These are phyloP conservation scores for Tetracentron sinense DNA, from an alignment of 164 flowering plant genomes.

Conservation along the genomic window DNA sequence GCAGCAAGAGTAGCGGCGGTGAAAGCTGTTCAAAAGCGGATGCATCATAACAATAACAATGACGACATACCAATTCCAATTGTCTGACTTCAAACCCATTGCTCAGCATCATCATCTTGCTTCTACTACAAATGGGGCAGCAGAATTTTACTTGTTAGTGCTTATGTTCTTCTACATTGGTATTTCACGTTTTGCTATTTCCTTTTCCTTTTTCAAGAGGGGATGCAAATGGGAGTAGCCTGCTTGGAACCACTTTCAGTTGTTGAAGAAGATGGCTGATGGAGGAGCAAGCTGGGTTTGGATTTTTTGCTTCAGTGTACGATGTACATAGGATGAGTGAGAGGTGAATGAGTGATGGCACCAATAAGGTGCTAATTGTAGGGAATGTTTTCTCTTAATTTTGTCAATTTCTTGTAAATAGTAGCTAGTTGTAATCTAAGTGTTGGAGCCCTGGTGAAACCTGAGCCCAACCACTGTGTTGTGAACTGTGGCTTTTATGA, in stretches of 20 bases:
- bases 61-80: constrained; percentile 17
- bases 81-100: constrained; percentile 21
- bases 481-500: constrained; percentile 13
- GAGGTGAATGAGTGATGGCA: not conserved
- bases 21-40: constrained; percentile 77
- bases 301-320: not conserved
- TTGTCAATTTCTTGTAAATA: not conserved
- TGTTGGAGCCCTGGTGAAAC: constrained; percentile 14
- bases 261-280: constrained; percentile 7
- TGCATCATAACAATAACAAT: constrained; percentile 29
- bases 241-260: constrained; percentile 36
- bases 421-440: constrained; percentile 1
- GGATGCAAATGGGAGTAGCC: constrained; percentile 15
- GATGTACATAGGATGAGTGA: constrained; percentile 3
- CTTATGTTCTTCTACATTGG: not conserved
- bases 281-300: constrained; percentile 39
- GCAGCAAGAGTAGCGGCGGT: constrained; percentile 97
- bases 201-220: constrained; percentile 1
- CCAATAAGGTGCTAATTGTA: not conserved
- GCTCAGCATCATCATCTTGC: not conserved
- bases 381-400: not conserved
- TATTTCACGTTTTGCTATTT: not conserved
- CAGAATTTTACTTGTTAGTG: not conserved
- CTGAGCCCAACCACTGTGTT: constrained; percentile 13
- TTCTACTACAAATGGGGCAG: not conserved